Evolutionary conservation across 495 filamentous ascomycete genomes (phyloP), one percentile per base, ranked within the genome.

Genomic region (Aspergillus diversus): DNA sequence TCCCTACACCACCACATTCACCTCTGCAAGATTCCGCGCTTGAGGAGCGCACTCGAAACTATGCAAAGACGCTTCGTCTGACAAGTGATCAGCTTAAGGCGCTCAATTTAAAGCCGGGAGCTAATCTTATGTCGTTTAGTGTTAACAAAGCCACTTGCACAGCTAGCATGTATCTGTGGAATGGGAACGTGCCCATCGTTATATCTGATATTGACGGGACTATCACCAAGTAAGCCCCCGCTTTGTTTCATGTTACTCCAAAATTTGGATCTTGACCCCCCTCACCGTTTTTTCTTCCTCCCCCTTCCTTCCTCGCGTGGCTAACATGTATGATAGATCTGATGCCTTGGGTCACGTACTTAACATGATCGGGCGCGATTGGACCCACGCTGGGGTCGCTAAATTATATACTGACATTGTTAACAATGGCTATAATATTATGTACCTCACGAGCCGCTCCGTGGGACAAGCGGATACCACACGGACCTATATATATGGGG

Each of bases 151-250:
- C 96, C 1, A 96, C 90, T 0, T 98, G 96, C 76, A 86, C 86
- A 37, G 96, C 93, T 2, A 89, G 82, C 64, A 97, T 99, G 90
- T 99, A 90, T 67, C 83, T 94, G 59, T 98, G 95, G 95, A 88
- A 84, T 66, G 84, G 93, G 61, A 90, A 95, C 65, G 88, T 87
- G 0, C 96, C 95, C 0, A 92, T 97, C 54, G 94, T 99, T 31
- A 97, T 99, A 64, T 97, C 93, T 12, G 95, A 99, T 76, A 97
- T 99, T 67, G 95, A 99, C 78, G 95, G 95, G 27, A 99, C 95
- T 21, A 99, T 99, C 66, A 99, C 95, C 51, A 99, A 98, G 80
- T 86, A 69, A 76, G 81, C 63, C 43, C 21, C 42, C 47, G 39
- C 51, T 46, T 3, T 32, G 9, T 7, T 52, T 1, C 31, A 21